These are phyloP conservation scores for Venturia aucupariae DNA, from an alignment of 2,329 filamentous ascomycete species.

Conservation along the genomic window DNA sequence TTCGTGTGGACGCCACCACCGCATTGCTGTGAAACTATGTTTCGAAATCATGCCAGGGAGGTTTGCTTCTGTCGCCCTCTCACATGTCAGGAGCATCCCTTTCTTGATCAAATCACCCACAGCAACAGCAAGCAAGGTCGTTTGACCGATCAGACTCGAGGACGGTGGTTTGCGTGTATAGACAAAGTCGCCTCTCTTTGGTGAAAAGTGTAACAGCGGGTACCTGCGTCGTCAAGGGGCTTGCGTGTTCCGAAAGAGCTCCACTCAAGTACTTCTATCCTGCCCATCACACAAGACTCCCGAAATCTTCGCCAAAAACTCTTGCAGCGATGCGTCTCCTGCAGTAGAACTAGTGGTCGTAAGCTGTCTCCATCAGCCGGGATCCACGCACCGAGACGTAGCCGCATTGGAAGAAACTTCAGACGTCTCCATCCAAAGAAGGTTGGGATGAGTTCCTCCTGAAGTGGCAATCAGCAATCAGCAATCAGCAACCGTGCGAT, in stretches of 20 bases:
- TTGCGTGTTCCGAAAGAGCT: neutral
- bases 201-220: neutral
- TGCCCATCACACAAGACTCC: neutral
- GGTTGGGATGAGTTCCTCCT: neutral
- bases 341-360: neutral
- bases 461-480: neutral
- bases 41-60: neutral
- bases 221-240: neutral
- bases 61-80: neutral
- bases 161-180: neutral
- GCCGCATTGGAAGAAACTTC: neutral
- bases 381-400: neutral
- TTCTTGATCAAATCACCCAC: neutral
- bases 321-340: neutral
- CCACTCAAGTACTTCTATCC: neutral
- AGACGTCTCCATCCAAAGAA: neutral
- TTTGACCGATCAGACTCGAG: too few species aligned
- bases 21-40: neutral
- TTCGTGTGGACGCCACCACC: neutral
- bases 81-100: neutral
- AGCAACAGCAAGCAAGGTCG: neutral
- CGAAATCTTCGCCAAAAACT: neutral
- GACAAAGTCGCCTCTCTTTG: neutral
- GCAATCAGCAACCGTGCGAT: neutral
- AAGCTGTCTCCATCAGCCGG: neutral